Base-by-base conservation (phyloP, 2,329 filamentous ascomycete genomes). In the Cercospora zeae-maydis region DNA sequence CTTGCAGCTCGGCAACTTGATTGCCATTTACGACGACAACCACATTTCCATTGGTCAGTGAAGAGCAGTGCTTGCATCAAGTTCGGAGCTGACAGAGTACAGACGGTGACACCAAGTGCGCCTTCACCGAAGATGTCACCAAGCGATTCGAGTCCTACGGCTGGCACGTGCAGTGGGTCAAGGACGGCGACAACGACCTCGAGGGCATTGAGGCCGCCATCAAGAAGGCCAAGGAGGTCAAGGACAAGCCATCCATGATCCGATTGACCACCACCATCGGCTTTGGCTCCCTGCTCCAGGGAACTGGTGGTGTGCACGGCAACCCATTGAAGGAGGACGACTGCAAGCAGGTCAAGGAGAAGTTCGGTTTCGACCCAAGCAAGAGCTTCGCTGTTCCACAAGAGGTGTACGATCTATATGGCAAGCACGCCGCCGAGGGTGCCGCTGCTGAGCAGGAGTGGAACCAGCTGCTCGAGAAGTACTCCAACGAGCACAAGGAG, bases 1-100 rank as follows among this genome's bases (percentile, higher is more conserved):
- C 83, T 86, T 98, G 79, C 90, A 98, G 86, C 88, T 99, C 69
- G 95, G 93, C 77, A 99, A 98, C 86, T 84, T 99, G 75, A 98
- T 98, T 80, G 88, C 86, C 80, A 86, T 99, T 81, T 99, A 93
- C 80, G 95, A 99, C 77, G 95, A 99, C 85, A 99, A 99, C 87
- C 90, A 96, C 80, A 98, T 99, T 77, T 96, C 86, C 70, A 88
- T 88, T 73, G 86, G 86, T 88, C 76, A 76, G 84, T 14, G 7
- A 42, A 10, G 14, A 3, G 37, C 24, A 9, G 8, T 14, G 8
- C 9, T 10, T 5, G n/a, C 7, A 14, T n/a, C 5, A 13, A 16
- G 33, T 16, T 42, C 13, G 2, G 45, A 37, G 52, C 69, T 72
- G 45, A 72, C 62, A 42, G 21, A 54, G 36, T 39, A 47, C 68